A percentile compares a stretch with the other conserved stretches of the same genome.
These are phyloP conservation scores for Emericellopsis cladophorae DNA, from an alignment of 2,329 filamentous ascomycete species.

Conservation along the genomic window DNA sequence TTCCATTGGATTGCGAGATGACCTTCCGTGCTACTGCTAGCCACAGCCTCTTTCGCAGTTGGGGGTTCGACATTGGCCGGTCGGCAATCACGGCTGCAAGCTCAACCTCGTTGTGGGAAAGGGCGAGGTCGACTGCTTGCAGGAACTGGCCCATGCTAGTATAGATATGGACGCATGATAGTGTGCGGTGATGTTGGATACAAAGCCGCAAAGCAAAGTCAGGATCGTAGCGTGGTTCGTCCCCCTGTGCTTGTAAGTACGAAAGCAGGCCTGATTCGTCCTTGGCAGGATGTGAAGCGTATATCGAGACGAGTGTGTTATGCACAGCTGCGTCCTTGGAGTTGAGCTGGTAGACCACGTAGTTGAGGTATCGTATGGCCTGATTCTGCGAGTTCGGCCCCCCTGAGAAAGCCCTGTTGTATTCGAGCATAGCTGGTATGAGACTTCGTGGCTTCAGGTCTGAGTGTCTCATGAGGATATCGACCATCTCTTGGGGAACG, in stretches of 20 bases:
- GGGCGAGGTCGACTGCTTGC: slow-evolving; percentile 82
- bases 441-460: slow-evolving; percentile 77
- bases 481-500: slow-evolving; percentile 73
- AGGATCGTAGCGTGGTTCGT: slow-evolving; percentile 78
- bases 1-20: slow-evolving; percentile 73
- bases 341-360: slow-evolving; percentile 77
- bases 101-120: slow-evolving; percentile 70
- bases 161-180: slow-evolving; percentile 95
- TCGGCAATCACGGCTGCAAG: slow-evolving; percentile 85
- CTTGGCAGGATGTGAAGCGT: slow-evolving; percentile 71
- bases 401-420: slow-evolving; percentile 66
- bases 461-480: slow-evolving; percentile 85
- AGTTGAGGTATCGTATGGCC: slow-evolving; percentile 85
- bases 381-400: slow-evolving; percentile 63
- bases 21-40: slow-evolving; percentile 90
- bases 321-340: slow-evolving; percentile 79
- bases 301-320: slow-evolving; percentile 93
- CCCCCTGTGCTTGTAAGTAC: slow-evolving; percentile 83
- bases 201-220: slow-evolving; percentile 94
- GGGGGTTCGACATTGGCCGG: slow-evolving; percentile 63
- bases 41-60: slow-evolving; percentile 88
- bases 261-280: slow-evolving; percentile 78
- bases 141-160: slow-evolving; percentile 91
- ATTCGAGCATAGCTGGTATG: slow-evolving; percentile 87
- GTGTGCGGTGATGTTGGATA: slow-evolving; percentile 84